Evolutionary conservation across 805 yeast genomes (phyloP), one percentile per base, ranked within the genome.

Genomic region (Blastobotrys muscicola): DNA sequence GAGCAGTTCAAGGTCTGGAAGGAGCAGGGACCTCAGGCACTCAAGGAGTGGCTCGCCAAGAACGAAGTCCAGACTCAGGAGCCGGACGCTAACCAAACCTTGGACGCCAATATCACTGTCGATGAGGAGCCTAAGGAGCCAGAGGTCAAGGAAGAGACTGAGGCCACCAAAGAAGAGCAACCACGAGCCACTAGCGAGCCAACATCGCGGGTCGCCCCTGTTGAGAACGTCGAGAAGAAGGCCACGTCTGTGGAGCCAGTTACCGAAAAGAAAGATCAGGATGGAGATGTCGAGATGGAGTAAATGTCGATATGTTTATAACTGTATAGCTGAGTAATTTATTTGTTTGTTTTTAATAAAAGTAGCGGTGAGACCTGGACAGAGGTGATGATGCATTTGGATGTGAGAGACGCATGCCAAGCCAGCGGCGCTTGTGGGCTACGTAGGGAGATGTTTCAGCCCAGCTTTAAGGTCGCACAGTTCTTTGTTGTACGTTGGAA

Each of bases 221-320:
- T 35, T 30, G 36, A 31, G 15, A 33, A 10, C 15, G 42, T 34
- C 31, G 45, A 43, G 23, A 16, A n/a, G 41, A 20, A n/a, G 41
- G 12, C 41, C 3, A 10, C 16, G 20, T 35, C 38, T 6, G 32
- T 14, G 16, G 13, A 20, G 38, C 14, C n/a, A n/a, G 13, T 14
- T 15, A 16, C 6, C 26, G 26, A 30, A 14, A 33, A 33, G 14
- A 41, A 33, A 12, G 55, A 62, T 30, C 51, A 49, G 29, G 67
- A 63, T 42, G 67, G 64, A 36, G 67, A 61, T 43, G 53, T 55
- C 11, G 52, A 57, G 36, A 61, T 60, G 62, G 37, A 36, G 35
- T 23, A 44, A 29, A 20, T 48, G 42, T 30, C 7, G 34, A 14
- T 10, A 15, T n/a, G 13, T 12, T 12, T 20, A 20, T 13, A 9